Evolutionary conservation across 345 rosid species (phyloP).

Genomic region (Sisymbrium irio): DNA sequence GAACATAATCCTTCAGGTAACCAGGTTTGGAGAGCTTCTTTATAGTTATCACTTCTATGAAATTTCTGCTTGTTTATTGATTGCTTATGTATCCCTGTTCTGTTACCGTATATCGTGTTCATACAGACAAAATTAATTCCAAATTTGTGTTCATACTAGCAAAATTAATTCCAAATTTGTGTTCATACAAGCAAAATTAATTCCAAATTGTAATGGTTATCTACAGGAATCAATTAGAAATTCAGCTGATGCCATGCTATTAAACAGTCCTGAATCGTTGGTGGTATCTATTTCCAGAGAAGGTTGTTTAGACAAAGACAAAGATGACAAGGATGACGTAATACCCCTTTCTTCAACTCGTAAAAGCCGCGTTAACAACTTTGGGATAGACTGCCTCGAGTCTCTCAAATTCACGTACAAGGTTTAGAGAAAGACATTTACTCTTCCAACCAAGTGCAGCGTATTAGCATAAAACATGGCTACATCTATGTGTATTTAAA

Average conservation of each 20-base stretch:
- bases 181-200: not conserved
- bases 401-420: conserved; percentile 78
- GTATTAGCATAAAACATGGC: conserved; percentile 9
- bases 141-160: conserved; percentile 4
- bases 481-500: conserved; percentile 13
- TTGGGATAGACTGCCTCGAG: conserved; percentile 77
- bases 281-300: conserved; percentile 64
- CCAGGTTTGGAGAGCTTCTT: conserved; percentile 1
- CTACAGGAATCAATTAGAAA: conserved; percentile 91
- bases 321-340: conserved; percentile 52
- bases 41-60: not conserved
- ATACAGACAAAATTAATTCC: not conserved
- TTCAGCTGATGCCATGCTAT: conserved; percentile 80
- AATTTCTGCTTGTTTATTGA: not conserved
- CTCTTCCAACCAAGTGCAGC: conserved; percentile 11
- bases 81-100: conserved; percentile 3
- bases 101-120: conserved; percentile 9
- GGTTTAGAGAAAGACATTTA: conserved; percentile 44
- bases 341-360: conserved; percentile 46
- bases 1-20: conserved; percentile 88
- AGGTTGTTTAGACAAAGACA: conserved; percentile 48
- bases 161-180: not conserved
- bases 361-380: conserved; percentile 47
- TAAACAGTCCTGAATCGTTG: conserved; percentile 82
- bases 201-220: conserved; percentile 13